Conservation (phyloP, 345 rosid species). For the Eucalyptus camaldulensis region DNA sequence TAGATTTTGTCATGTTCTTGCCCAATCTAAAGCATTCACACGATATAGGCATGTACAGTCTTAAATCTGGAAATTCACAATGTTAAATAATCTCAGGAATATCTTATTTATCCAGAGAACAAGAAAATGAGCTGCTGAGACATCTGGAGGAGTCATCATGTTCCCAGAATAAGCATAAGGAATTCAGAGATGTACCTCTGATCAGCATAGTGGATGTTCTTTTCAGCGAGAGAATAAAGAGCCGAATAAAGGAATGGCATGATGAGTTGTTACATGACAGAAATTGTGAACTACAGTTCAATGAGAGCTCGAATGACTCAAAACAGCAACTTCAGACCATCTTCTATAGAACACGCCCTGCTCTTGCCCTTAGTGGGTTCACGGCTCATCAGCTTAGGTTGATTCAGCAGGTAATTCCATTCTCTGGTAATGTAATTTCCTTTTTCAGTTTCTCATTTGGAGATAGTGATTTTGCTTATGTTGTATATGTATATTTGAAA, state of each 20-base stretch:
- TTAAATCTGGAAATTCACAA: constrained; percentile 12
- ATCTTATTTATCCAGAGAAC: constrained; percentile 88
- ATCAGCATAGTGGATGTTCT: constrained; percentile 43
- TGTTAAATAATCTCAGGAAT: constrained; percentile 58
- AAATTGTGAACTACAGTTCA: constrained; percentile 6
- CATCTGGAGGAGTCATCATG: constrained; percentile 18
- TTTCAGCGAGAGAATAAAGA: constrained; percentile 82
- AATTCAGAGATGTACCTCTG: constrained; percentile 21
- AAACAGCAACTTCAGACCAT: constrained; percentile 34
- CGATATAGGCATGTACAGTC: neutral
- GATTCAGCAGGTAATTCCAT: constrained; percentile 43
- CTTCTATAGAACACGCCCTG: constrained; percentile 65
- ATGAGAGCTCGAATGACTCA: constrained; percentile 1
- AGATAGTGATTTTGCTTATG: neutral
- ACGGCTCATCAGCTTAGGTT: constrained; percentile 74
- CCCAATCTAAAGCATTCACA: neutral
- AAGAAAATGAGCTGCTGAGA: constrained; percentile 45
- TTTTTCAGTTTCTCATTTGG: neutral
- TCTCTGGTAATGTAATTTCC: neutral
- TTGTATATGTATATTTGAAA: neutral
- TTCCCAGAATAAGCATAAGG: neutral
- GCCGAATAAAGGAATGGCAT: constrained; percentile 49
- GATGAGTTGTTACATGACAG: constrained; percentile 27
- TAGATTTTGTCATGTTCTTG: neutral
- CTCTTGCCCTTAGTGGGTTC: constrained; percentile 55